Evolutionary conservation across 1,139 yeast genomes (phyloP), one percentile per base, ranked within the genome.

Genomic region (Nakaseomyces bracarensis): DNA sequence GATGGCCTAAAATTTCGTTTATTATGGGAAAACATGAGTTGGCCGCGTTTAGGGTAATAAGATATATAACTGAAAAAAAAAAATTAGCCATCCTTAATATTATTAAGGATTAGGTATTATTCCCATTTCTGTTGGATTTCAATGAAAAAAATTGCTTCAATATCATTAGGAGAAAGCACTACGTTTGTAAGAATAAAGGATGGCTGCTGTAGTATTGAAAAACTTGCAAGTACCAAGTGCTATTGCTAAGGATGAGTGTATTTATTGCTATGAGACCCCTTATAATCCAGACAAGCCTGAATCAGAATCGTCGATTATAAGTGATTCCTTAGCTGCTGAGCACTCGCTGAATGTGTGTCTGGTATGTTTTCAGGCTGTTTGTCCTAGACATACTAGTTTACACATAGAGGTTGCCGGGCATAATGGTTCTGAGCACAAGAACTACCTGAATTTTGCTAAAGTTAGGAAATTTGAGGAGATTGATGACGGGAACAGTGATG

Each of bases 241-340:
- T 3, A 49, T 61, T 16, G 48, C 57, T 4, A 60, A 53, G 39
- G 64, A 60, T 48, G 65, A 61, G 44, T 61, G 65, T 47, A 53
- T 58, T 11, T 61, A 60, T 40, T 61, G 65, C 43, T 61, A 48
- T 36, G 60, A 57, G 37, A 48, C 60, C 4, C 50, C 52, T 36
- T 49, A 52, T 34, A 61, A 61, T 40, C 49, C 49, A 4, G 38
- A 33, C 7, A 15, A 39, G 14, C 36, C 30, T 6, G 36, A 13
- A 7, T 20, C 26, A 7, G 35, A 38, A 5, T 33, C 28, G n/a
- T 11, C 28, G n/a, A 30, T 23, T 4, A 28, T 34, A 13, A 13
- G n/a, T 38, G 29, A 37, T 39, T 29, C 48, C 35, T 38, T 25
- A 13, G 16, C 20, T 3, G 36, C 49, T 10, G 33, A 34, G 7